Evolutionary conservation across 2,329 filamentous ascomycete species (phyloP).

Genomic region (Microcyclospora pomicola): DNA sequence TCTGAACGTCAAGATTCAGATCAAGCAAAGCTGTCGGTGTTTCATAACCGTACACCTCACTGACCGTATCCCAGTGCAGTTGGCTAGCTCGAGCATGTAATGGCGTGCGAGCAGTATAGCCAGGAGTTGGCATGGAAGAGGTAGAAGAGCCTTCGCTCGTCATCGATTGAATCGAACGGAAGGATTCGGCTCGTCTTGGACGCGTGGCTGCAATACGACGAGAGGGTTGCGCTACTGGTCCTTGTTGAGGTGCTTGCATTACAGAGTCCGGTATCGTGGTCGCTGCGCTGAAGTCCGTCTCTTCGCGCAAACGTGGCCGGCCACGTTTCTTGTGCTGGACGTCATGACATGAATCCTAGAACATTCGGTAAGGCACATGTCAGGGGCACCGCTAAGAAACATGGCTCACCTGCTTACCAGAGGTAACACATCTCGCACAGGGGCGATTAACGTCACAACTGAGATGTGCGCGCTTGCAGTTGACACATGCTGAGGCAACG

Average conservation of each 20-base stretch:
- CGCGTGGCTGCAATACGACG: slow-evolving; percentile 15
- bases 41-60: slow-evolving; percentile 7
- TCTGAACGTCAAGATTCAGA: slow-evolving; percentile 34
- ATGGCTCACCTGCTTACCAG: slow-evolving; percentile 50
- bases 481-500: slow-evolving; percentile 72
- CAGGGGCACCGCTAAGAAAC: slow-evolving; percentile 2
- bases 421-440: slow-evolving; percentile 62
- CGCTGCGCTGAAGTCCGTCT: slow-evolving; percentile 24
- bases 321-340: slow-evolving; percentile 79
- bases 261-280: slow-evolving; percentile 7
- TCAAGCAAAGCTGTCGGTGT: slow-evolving; percentile 31
- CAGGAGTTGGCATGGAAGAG: slow-evolving; percentile 9
- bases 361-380: neutral
- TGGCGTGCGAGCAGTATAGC: slow-evolving; percentile 7
- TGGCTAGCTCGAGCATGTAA: slow-evolving; percentile 1
- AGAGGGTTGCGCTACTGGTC: slow-evolving; percentile 3
- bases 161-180: slow-evolving; percentile 19
- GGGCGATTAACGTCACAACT: slow-evolving; percentile 54
- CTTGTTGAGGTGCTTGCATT: slow-evolving; percentile 8
- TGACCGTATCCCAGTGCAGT: too few species aligned
- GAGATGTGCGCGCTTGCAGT: slow-evolving; percentile 73
- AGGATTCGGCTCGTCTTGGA: slow-evolving; percentile 19
- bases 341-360: slow-evolving; percentile 64
- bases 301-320: slow-evolving; percentile 62
- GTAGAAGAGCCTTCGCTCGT: slow-evolving; percentile 17